Evolutionary conservation across 2,329 filamentous ascomycete genomes (phyloP).

Genomic region (Sporothrix variecibatus): DNA sequence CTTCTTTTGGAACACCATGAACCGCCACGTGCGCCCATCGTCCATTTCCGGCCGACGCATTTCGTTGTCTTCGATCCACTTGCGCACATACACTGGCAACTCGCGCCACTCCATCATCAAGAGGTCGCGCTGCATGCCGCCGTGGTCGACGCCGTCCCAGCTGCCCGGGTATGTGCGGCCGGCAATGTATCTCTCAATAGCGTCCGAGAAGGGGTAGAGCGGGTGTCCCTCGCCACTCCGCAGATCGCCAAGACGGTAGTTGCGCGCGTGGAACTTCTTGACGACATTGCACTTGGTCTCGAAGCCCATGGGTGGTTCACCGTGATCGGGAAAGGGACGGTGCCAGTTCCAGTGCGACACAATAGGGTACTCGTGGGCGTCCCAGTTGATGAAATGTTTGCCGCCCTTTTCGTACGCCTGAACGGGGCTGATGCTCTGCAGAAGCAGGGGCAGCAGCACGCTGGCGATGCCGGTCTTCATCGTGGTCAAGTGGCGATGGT

Average conservation of each 20-base stretch:
- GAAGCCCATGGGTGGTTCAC: slow-evolving; percentile 36
- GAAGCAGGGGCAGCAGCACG: not conserved
- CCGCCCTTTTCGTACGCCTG: slow-evolving; percentile 18
- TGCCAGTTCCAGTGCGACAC: slow-evolving; percentile 38
- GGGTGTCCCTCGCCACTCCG: slow-evolving; percentile 17
- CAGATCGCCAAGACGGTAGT: slow-evolving; percentile 38
- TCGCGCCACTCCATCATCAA: slow-evolving; percentile 42
- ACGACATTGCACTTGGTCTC: slow-evolving; percentile 35
- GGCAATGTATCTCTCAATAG: slow-evolving; percentile 35
- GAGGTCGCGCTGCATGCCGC: slow-evolving; percentile 42
- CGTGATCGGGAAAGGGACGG: slow-evolving; percentile 38
- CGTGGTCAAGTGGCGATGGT: no score
- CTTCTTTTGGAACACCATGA: slow-evolving; percentile 31
- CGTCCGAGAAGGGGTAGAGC: slow-evolving; percentile 36
- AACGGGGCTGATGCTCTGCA: not conserved
- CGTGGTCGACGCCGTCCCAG: slow-evolving; percentile 47
- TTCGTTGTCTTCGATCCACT: slow-evolving; percentile 41
- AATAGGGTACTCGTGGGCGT: slow-evolving; percentile 35
- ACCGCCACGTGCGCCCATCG: slow-evolving; percentile 29
- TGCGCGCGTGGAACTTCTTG: slow-evolving; percentile 36
- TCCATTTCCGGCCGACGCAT: slow-evolving; percentile 20
- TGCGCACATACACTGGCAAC: slow-evolving; percentile 38
- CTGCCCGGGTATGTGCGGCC: slow-evolving; percentile 41
- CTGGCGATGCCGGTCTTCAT: slow-evolving; percentile 4
- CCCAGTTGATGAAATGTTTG: slow-evolving; percentile 36